Base-by-base conservation (phyloP, 371 early-diverging fungal genomes). In the Syncephalis fuscata region DNA sequence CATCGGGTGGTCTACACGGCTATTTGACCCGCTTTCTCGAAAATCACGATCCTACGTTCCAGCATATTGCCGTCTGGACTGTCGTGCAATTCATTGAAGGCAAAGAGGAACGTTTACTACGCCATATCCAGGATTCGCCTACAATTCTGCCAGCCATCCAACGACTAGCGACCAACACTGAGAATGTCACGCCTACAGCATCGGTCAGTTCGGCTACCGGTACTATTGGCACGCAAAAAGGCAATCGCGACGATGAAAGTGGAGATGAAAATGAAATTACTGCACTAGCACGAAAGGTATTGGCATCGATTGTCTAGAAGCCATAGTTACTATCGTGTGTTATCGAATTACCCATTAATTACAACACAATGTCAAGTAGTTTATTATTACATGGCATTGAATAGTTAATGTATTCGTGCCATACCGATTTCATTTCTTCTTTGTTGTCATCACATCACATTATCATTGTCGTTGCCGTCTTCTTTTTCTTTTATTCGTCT, bases 1-100 rank as follows among this genome's bases (percentile, higher is more conserved):
- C 84, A 9, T 62, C 62, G 16, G 77, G 75, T 39, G 85, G 84
- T 0, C 62, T 89, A 26, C 66, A 78, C 42, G 73, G 72, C 21
- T 89, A 88, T 43, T 57, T 89, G 46, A 65, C 70, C 10, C 65
- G 67, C 27, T 89, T 88, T 60, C 58, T 87, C 24, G 76, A 78
- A 45, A 67, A 68, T 22, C 67, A 68, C 40, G 86, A 82, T 48
- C 61, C 73, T 48, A 77, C 82, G 16, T 82, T 84, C 54, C 81
- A 82, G 52, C 86, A 85, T 52, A 82, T 89, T 56, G 85, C 83
- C 5, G 73, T 89, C n/a, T 89, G 90, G 90, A 87, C 88, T 14
- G 72, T 89, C 50, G 77, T 85, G 25, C 85, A 86, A 61, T 80
- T 86, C 55, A 41, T 41, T 15, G 41, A 16, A 15, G 21, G 21